A percentile compares a stretch with the other conserved stretches of the same genome.
Conservation (phyloP, 768 basidiomycete species). For the Pleurotus tuber-regium region DNA sequence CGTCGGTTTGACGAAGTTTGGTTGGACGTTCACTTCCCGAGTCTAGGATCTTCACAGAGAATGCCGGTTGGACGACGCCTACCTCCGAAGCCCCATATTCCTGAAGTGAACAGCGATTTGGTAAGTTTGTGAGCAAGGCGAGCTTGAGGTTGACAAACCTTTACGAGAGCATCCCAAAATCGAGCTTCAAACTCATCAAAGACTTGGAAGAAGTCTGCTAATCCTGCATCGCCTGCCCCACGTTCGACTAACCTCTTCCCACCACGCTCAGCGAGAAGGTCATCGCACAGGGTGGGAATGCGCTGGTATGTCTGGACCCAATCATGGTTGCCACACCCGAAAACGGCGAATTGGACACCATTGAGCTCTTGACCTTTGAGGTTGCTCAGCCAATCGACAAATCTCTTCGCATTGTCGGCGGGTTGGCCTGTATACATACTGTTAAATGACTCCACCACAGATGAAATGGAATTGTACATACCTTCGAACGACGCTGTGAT, state of each 20-base stretch:
- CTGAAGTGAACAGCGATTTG: too few relatives aligned
- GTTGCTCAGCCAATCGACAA: slow-evolving; percentile 38
- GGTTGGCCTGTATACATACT: slow-evolving; percentile 35
- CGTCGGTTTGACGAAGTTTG: slow-evolving; percentile 34
- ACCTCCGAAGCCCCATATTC: slow-evolving; percentile 27
- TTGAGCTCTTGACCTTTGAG: slow-evolving; percentile 24
- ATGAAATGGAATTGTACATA: not conserved
- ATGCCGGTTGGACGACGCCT: slow-evolving; percentile 13
- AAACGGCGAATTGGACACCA: slow-evolving; percentile 39
- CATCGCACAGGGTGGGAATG: slow-evolving; percentile 40
- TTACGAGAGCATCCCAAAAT: slow-evolving; percentile 33
- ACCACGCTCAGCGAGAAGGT: slow-evolving; percentile 30
- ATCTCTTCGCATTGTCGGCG: slow-evolving; percentile 45
- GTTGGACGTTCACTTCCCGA: slow-evolving; percentile 29
- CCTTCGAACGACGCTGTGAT: slow-evolving; percentile 50
- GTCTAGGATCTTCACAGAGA: slow-evolving; percentile 30
- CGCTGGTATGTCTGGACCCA: slow-evolving; percentile 47
- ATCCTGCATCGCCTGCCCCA: slow-evolving; percentile 41
- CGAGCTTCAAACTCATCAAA: slow-evolving; percentile 42
- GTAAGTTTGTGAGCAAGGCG: too few relatives aligned
- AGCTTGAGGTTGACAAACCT: too few relatives aligned
- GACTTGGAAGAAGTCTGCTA: slow-evolving; percentile 37
- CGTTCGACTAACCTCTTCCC: slow-evolving; percentile 33
- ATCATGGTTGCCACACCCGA: slow-evolving; percentile 49
- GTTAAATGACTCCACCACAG: too few relatives aligned